Percentiles rank a stretch among this genome's conserved stretches.
Conservation (phyloP, 2,329 filamentous ascomycete genomes). For the Alternaria ventricosa region DNA sequence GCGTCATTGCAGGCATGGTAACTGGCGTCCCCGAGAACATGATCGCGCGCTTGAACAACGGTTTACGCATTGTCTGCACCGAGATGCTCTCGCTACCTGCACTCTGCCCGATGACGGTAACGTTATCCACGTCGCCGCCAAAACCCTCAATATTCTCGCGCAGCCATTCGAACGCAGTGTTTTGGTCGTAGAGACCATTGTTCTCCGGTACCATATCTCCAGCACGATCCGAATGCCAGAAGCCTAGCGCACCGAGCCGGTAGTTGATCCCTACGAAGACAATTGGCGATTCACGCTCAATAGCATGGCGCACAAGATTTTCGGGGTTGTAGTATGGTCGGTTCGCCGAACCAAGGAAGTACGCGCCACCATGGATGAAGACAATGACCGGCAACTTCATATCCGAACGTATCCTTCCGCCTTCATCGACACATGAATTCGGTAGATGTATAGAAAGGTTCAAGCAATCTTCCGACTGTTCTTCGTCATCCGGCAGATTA, state of each 20-base stretch:
- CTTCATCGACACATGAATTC: slow-evolving; percentile 53
- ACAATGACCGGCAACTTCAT: slow-evolving; percentile 56
- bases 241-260: slow-evolving; percentile 34
- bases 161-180: slow-evolving; percentile 46
- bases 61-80: slow-evolving; percentile 12
- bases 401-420: slow-evolving; percentile 10
- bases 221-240: slow-evolving; percentile 53
- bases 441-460: slow-evolving; percentile 47
- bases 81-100: slow-evolving; percentile 44
- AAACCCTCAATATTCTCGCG: slow-evolving; percentile 43
- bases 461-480: slow-evolving; percentile 51
- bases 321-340: slow-evolving; percentile 59
- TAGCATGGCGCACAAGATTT: slow-evolving; percentile 12
- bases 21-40: slow-evolving; percentile 21
- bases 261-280: slow-evolving; percentile 25
- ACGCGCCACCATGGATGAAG: slow-evolving; percentile 61
- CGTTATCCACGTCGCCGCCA: slow-evolving; percentile 38
- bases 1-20: slow-evolving; percentile 22
- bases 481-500: slow-evolving; percentile 21
- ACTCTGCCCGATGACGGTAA: slow-evolving; percentile 6
- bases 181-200: slow-evolving; percentile 42
- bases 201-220: slow-evolving; percentile 37
- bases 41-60: slow-evolving; percentile 23
- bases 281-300: slow-evolving; percentile 9
- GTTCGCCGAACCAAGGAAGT: slow-evolving; percentile 56